phyloP scores from a whole-genome alignment of 2,329 filamentous ascomycete species.

The Cladophialophora bantiana region DNA sequence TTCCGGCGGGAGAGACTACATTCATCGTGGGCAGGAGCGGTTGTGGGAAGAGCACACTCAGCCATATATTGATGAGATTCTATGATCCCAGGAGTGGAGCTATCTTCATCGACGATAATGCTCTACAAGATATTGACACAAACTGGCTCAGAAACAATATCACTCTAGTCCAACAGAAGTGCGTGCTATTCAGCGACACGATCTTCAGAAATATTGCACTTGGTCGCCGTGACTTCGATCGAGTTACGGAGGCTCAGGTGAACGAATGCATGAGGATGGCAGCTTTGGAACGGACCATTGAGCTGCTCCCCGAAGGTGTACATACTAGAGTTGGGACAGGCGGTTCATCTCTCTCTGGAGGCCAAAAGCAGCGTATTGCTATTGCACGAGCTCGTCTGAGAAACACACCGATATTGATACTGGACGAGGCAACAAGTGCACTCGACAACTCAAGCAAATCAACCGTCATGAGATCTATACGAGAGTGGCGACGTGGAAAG shows the following conservation, averaged over 20 bases:
- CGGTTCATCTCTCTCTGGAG: conserved; percentile 79
- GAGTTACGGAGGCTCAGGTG: conserved; percentile 63
- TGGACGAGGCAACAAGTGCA: conserved; percentile 89
- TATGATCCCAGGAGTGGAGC: conserved; percentile 72
- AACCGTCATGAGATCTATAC: conserved; percentile 75
- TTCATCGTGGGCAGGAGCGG: conserved; percentile 88
- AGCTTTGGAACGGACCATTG: conserved; percentile 72
- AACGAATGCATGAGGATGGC: conserved; percentile 69
- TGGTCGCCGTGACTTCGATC: conserved; percentile 62
- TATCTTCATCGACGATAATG: conserved; percentile 71
- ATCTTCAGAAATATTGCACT: conserved; percentile 80
- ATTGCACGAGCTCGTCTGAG: conserved; percentile 79
- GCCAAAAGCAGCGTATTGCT: conserved; percentile 81
- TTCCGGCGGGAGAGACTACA: conserved; percentile 74
- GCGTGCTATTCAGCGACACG: conserved; percentile 80
- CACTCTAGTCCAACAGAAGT: conserved; percentile 82
- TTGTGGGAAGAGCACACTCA: conserved; percentile 89
- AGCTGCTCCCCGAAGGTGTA: conserved; percentile 71
- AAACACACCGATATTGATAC: conserved; percentile 78
- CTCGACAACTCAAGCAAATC: conserved; percentile 75
- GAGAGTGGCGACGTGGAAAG: conserved; percentile 77
- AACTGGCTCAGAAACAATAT: conserved; percentile 79
- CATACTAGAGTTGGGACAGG: conserved; percentile 74
- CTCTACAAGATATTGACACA: conserved; percentile 67
- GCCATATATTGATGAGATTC: conserved; percentile 78